These are phyloP conservation scores for Bryoerythrophyllum caledonicum DNA, from an alignment of 225 moss, liverwort and hornwort genomes.

Conservation along the genomic window DNA sequence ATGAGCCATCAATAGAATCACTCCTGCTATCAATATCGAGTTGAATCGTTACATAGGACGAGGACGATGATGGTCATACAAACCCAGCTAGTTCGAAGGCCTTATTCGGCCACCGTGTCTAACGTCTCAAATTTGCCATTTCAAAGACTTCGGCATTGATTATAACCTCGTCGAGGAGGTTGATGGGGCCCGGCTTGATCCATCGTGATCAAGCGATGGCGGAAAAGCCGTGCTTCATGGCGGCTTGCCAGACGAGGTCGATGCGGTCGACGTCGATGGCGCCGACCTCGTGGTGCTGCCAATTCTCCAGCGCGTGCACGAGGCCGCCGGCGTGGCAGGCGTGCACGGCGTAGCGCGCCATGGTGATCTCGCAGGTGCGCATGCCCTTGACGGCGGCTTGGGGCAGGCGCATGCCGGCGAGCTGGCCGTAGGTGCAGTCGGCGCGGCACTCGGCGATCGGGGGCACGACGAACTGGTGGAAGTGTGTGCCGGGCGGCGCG, in stretches of 20 bases:
- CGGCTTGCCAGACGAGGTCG: constrained; percentile 49
- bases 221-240: constrained; percentile 46
- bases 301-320: constrained; percentile 50
- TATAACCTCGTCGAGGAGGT: background rate
- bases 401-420: constrained; percentile 76
- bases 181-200: too few species aligned
- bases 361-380: constrained; percentile 68
- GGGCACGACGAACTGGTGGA: constrained; percentile 94
- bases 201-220: constrained; percentile 9
- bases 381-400: constrained; percentile 55
- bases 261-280: constrained; percentile 42
- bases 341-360: constrained; percentile 45
- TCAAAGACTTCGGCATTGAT: too few species aligned
- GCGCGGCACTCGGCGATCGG: constrained; percentile 47
- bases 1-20: background rate
- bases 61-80: too few species aligned
- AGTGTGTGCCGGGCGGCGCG: constrained; percentile 78
- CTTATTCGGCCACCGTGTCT: background rate
- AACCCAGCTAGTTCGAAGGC: background rate
- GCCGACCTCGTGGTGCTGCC: constrained; percentile 59
- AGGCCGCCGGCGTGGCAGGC: constrained; percentile 61
- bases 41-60: too few species aligned
- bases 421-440: constrained; percentile 77
- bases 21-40: background rate
- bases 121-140: too few species aligned